Evolutionary conservation across 2,329 filamentous ascomycete genomes (phyloP), one percentile per base, ranked within the genome.

Genomic region (Zymoseptoria pseudotritici): DNA sequence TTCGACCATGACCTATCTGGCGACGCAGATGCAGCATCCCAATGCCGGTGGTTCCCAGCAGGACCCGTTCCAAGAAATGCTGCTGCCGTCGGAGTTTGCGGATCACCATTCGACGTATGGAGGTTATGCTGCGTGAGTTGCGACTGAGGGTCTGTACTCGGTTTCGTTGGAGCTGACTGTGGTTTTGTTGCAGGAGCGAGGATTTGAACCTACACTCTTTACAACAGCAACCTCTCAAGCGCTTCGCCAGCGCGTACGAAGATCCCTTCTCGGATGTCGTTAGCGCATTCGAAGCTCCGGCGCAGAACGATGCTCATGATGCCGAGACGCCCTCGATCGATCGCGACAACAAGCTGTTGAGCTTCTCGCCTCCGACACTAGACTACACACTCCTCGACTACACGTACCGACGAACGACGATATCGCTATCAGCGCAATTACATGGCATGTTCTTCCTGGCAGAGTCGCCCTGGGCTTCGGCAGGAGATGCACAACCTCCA

Each of bases 361-460:
- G 78, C 72, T 81, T 82, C 73, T 79, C 76, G 1, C 68, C 74
- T n/a, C 79, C 79, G 4, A 69, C 66, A 49, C 73, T 78, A 54
- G 73, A 83, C 57, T 86, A 83, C 42, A 81, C 82, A 3, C 76
- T 90, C 7, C 74, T 91, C 54, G 88, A 90, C 66, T 87, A 88
- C 63, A 75, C 80, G 6, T 86, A 84, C 56, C 81, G 86, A 55
- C 79, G 83, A 60, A 82, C 83, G 29, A 85, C 88, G 58, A 78
- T 89, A 10, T 80, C 77, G 67, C 86, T 92, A 79, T 82, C 82
- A 21, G 89, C 89, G 17, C 89, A 93, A 76, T 84, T 93, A 29
- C 89, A 92, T 71, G 89, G 89, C 77, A 92, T 93, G 89, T 93
- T 93, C 78, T 93, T 93, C 73, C 79, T 93, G 31, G 91, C 89